Conservation (phyloP, 495 filamentous ascomycete genomes). For the Lasiosphaeriaceae sp. region DNA sequence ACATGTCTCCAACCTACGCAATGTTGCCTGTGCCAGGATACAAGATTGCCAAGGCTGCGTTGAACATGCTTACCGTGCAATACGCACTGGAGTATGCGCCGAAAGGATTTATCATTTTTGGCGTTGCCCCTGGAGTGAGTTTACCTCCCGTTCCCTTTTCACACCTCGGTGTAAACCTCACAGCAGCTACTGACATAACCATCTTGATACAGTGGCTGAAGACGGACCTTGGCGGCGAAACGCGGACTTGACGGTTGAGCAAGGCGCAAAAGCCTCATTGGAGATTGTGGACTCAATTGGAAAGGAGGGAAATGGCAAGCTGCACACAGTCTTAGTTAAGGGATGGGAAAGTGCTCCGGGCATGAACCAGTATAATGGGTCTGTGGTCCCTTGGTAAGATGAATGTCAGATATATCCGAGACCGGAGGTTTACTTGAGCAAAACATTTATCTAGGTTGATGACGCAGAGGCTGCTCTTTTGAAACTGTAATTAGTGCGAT, state of each 20-base stretch:
- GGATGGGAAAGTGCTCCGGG: background rate
- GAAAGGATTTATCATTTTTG: conserved; percentile 44
- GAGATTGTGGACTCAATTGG: background rate
- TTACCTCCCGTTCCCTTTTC: background rate
- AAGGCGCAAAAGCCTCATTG: conserved; percentile 35
- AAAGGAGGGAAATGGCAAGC: background rate
- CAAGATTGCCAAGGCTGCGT: conserved; percentile 49
- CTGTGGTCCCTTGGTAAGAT: background rate
- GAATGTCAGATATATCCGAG: too few species aligned
- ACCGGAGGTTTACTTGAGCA: too few species aligned
- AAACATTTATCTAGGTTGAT: too few species aligned
- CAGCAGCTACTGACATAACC: background rate
- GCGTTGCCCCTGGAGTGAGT: conserved; percentile 42
- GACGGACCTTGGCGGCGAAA: conserved; percentile 11
- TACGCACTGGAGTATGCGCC: conserved; percentile 39
- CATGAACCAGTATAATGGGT: background rate
- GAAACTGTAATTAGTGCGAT: too few species aligned
- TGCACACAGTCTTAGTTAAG: background rate
- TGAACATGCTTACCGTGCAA: conserved; percentile 49
- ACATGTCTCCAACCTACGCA: conserved; percentile 17
- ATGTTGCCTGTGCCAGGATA: conserved; percentile 38
- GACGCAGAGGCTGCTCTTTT: too few species aligned
- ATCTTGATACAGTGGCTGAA: background rate
- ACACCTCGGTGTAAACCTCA: background rate
- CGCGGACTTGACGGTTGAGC: conserved; percentile 42